Conservation (phyloP, 192 early-diverging fungal genomes). For the Linnemannia hyalina region DNA sequence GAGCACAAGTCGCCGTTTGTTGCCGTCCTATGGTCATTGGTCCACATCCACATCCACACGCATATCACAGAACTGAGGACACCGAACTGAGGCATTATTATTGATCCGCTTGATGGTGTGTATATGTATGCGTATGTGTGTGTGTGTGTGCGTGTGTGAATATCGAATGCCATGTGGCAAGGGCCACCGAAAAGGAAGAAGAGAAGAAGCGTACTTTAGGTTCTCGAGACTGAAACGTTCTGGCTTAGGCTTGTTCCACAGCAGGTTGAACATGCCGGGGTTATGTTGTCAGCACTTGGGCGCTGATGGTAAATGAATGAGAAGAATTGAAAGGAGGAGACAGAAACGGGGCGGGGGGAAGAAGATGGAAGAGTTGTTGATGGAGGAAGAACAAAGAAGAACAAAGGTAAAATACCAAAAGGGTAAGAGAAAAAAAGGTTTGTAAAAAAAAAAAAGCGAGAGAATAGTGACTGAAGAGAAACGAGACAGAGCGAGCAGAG, state of each 20-base stretch:
- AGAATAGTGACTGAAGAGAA: too few species aligned
- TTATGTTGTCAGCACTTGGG: not conserved
- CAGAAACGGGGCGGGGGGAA: not conserved
- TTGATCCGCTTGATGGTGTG: not conserved
- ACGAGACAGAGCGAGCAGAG: too few species aligned
- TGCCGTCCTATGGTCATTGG: not conserved
- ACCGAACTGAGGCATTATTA: not conserved
- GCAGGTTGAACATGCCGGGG: constrained; percentile 50
- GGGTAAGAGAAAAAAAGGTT: not conserved
- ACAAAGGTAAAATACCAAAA: not conserved
- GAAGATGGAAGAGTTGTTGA: not conserved
- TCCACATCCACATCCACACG: not conserved
- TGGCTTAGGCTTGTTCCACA: constrained; percentile 56
- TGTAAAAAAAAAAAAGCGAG: not conserved
- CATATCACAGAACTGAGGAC: not conserved
- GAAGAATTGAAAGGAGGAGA: not conserved
- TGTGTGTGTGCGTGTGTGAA: not conserved
- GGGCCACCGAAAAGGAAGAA: not conserved
- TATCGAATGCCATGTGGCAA: constrained; percentile 9
- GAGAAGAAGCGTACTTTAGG: constrained; percentile 40
- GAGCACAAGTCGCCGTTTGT: not conserved
- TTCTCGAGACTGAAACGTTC: constrained; percentile 58
- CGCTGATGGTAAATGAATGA: not conserved
- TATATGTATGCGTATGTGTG: not conserved
- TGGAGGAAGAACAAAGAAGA: not conserved